Base-by-base conservation (phyloP, 2,329 filamentous ascomycete genomes). In the Colletotrichum caudatum region DNA sequence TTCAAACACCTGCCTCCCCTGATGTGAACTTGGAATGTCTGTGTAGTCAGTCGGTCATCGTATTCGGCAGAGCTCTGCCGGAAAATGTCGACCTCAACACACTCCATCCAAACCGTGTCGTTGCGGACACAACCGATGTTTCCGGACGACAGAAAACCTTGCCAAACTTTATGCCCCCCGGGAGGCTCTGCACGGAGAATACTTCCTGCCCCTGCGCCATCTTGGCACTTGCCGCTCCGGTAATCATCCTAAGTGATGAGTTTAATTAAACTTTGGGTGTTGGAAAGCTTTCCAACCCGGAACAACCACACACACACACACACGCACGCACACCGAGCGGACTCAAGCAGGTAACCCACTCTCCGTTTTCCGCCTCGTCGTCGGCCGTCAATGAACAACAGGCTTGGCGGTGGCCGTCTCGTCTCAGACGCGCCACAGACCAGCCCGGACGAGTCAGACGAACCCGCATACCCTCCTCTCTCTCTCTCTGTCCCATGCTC, bases 71-170 rank as follows among this genome's bases (percentile, higher is more conserved):
- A 4, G 29, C 26, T 35, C 59, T 12, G 20, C 16, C 33, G 8
- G 23, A 23, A 46, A n/a, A 37, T 14, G 54, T 58, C 54, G 7
- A 41, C 11, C 18, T 16, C 1, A 20, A 33, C 37, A n/a, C 6
- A 41, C 26, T 46, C 33, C 26, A 35, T 46, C 58, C n/a, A 46
- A 46, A 60, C 8, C n/a, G n/a, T n/a, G 60, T 41, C 60, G 48
- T 39, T 23, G 14, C 16, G 35, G 41, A 51, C 60, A 63, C 60
- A 63, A 53, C 60, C 39, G 8, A 61, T 37, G 39, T 37, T 53
- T 62, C 46, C 23, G 18, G 33, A 63, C 33, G 46, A n/a, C 20
- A 9, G 26, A 62, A 41, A 62, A 53, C 48, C 48, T 63, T 41
- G 35, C 46, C 46, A 48, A 48, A n/a, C 46, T 3, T 48, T 23